These are phyloP conservation scores for Penicillium macrosclerotiorum DNA, from an alignment of 495 filamentous ascomycete species.

Conservation along the genomic window DNA sequence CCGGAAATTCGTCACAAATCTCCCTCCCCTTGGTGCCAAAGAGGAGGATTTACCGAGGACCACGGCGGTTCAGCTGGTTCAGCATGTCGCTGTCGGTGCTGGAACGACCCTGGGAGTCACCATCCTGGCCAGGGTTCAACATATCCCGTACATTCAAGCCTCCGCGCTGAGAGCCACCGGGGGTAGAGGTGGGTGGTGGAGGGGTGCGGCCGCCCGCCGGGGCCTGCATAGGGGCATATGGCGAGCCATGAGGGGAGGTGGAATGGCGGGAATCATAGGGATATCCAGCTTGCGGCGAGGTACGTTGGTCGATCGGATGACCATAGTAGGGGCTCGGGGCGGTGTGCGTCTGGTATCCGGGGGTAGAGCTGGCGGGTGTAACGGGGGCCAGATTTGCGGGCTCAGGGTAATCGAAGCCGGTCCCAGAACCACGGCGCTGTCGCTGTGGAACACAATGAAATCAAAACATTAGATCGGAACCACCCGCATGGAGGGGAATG, in stretches of 20 bases:
- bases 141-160: conserved; percentile 55
- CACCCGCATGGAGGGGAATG: conserved; percentile 12
- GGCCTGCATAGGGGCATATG: conserved; percentile 45
- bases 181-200: conserved; percentile 29
- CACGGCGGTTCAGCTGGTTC: conserved; percentile 51
- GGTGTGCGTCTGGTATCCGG: conserved; percentile 49
- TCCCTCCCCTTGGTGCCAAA: too few species aligned
- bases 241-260: conserved; percentile 49
- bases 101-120: conserved; percentile 44
- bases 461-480: conserved; percentile 19
- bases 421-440: conserved; percentile 47
- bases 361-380: conserved; percentile 47
- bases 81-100: conserved; percentile 58
- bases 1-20: too few species aligned
- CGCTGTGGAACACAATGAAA: conserved; percentile 30
- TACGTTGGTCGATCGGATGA: conserved; percentile 45
- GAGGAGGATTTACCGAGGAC: conserved; percentile 12
- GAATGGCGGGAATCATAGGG: conserved; percentile 49
- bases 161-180: conserved; percentile 37
- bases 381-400: conserved; percentile 54
- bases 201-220: conserved; percentile 12
- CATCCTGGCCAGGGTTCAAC: conserved; percentile 37
- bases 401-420: conserved; percentile 54
- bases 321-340: conserved; percentile 47
- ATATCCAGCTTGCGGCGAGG: conserved; percentile 49